A percentile compares a stretch with the other conserved stretches of the same genome.
These are phyloP conservation scores for Diaporthe sp. DNA, from an alignment of 2,329 filamentous ascomycete species.

Conservation along the genomic window DNA sequence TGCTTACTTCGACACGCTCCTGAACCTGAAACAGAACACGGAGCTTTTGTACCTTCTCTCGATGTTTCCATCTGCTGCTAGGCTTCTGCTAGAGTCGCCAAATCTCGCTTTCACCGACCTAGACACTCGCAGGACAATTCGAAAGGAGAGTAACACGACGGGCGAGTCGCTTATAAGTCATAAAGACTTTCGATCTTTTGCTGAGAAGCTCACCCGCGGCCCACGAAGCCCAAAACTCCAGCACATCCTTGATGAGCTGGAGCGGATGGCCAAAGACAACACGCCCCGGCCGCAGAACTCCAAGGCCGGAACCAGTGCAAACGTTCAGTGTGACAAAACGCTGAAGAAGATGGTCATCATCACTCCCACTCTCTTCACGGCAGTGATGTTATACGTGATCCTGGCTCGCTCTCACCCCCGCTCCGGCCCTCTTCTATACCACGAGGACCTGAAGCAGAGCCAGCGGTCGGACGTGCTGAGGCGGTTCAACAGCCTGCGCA, in stretches of 20 bases:
- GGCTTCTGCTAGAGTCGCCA: not conserved
- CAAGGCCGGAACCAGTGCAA: not conserved
- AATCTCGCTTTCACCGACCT: not conserved
- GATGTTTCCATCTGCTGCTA: slow-evolving; percentile 19
- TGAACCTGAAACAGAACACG: not conserved
- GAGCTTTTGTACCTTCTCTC: slow-evolving; percentile 29
- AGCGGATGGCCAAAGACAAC: not conserved
- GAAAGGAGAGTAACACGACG: not conserved
- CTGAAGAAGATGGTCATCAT: slow-evolving; percentile 32
- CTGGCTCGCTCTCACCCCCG: not conserved
- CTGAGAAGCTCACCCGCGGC: not conserved
- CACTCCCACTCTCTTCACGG: slow-evolving; percentile 19
- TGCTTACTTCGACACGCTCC: not conserved
- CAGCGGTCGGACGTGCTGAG: not conserved
- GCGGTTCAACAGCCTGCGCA: slow-evolving; percentile 25
- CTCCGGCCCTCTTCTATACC: slow-evolving; percentile 1
- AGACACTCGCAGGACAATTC: not conserved
- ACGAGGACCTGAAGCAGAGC: slow-evolving; percentile 16
- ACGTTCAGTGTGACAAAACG: not conserved
- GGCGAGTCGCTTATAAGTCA: not conserved
- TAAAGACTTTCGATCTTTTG: not conserved
- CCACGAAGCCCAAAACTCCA: slow-evolving; percentile 20
- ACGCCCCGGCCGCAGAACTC: not conserved
- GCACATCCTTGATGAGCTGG: slow-evolving; percentile 13
- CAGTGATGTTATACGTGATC: slow-evolving; percentile 15